A percentile compares a stretch with the other conserved stretches of the same genome.
Evolutionary conservation across 805 yeast species (phyloP).

Genomic region (Cyberlindnera mycetangii): DNA sequence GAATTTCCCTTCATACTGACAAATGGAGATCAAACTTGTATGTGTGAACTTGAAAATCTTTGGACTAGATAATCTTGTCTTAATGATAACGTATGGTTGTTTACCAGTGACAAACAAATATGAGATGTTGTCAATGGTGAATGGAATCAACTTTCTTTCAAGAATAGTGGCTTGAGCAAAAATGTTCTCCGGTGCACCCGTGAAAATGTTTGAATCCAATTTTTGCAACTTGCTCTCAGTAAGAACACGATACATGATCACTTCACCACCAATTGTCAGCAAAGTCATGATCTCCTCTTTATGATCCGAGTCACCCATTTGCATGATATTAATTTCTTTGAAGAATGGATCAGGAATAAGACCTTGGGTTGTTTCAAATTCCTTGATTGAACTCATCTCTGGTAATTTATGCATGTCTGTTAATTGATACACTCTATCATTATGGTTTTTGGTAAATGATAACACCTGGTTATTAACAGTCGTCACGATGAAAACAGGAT

Average conservation of each 20-base stretch:
- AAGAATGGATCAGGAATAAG: constrained; percentile 68
- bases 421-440: constrained; percentile 37
- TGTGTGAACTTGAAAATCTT: constrained; percentile 64
- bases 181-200: constrained; percentile 82
- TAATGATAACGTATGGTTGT: constrained; percentile 66
- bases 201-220: constrained; percentile 42
- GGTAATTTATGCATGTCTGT: constrained; percentile 35
- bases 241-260: constrained; percentile 60
- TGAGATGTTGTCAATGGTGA: constrained; percentile 53
- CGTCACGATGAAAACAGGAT: constrained; percentile 55
- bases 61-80: constrained; percentile 60
- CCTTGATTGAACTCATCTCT: constrained; percentile 37
- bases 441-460: constrained; percentile 53
- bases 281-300: constrained; percentile 66
- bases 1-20: constrained; percentile 44
- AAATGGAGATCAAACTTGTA: constrained; percentile 63
- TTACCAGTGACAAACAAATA: constrained; percentile 72
- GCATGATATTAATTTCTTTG: constrained; percentile 62
- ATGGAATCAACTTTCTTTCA: constrained; percentile 64
- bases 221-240: constrained; percentile 43
- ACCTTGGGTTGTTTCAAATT: constrained; percentile 33
- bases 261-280: constrained; percentile 79
- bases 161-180: constrained; percentile 56
- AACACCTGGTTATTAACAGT: constrained; percentile 77
- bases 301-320: constrained; percentile 55